These are phyloP conservation scores for Trematosphaeria pertusa DNA, from an alignment of 2,329 filamentous ascomycete species.

Conservation along the genomic window DNA sequence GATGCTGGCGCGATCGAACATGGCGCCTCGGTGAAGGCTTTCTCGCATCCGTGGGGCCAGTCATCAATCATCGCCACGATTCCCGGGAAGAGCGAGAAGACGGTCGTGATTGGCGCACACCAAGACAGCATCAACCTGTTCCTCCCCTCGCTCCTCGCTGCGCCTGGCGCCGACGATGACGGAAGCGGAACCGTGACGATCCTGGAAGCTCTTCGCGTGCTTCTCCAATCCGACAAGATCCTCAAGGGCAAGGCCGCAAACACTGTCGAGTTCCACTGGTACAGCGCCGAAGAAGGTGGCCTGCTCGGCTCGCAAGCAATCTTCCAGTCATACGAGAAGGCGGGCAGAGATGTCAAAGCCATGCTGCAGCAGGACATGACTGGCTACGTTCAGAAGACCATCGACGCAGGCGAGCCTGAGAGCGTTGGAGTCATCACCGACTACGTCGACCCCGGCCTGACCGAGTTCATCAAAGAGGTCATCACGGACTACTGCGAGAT, in stretches of 20 bases:
- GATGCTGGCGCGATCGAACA: constrained; percentile 72
- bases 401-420: constrained; percentile 82
- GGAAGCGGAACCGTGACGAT: constrained; percentile 94
- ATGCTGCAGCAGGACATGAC: constrained; percentile 98
- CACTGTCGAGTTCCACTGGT: constrained; percentile 97
- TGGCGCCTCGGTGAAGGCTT: constrained; percentile 73
- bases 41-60: constrained; percentile 86
- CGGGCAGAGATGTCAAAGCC: constrained; percentile 79
- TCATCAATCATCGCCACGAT: constrained; percentile 91
- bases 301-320: constrained; percentile 88
- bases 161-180: constrained; percentile 95
- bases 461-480: constrained; percentile 87
- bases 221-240: constrained; percentile 76
- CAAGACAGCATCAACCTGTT: constrained; percentile 86
- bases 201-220: constrained; percentile 83
- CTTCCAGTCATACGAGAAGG: constrained; percentile 79
- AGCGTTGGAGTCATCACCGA: constrained; percentile 92
- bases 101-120: constrained; percentile 87
- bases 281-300: constrained; percentile 88
- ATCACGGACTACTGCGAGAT: constrained; percentile 89
- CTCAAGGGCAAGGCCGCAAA: constrained; percentile 76
- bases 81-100: constrained; percentile 83
- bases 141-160: constrained; percentile 80
- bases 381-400: constrained; percentile 81
- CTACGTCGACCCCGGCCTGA: constrained; percentile 82